Base-by-base conservation (phyloP, 495 filamentous ascomycete genomes). In the Penicillium atrosanguineum region DNA sequence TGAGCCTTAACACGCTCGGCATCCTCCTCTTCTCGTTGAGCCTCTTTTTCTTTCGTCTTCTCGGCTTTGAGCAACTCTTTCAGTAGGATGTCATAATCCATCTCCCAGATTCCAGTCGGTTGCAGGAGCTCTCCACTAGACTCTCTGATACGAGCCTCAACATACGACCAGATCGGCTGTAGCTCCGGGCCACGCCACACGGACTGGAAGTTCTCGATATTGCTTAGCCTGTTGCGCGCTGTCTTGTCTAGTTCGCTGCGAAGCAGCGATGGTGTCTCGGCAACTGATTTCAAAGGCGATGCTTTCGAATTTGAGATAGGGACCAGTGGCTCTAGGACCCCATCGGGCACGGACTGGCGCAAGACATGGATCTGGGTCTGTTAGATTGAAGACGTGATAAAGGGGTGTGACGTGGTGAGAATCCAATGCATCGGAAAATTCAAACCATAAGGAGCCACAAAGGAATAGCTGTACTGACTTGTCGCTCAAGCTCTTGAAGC, bases 401-500 rank as follows among this genome's bases (percentile, higher is more conserved):
- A 34, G 31, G 31, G 4, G 12, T 14, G 8, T 34, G 31, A 14
- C 11, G 12, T 31, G 28, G 12, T 34, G 31, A 14, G 11, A 12
- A 34, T 34, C 3, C 3, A 3, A 34, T 12, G 11, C 31, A 34
- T 14, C 1, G 11, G 4, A 12, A 8, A 4, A 12, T 14, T 34
- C 14, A 12, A 34, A 12, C 9, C 1, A 2, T 15, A 34, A 34
- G 14, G 31, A 14, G 31, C 12, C 31, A 14, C 31, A 12, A 34
- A 12, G 9, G 31, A 15, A 34, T 15, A 8, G 21, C 15, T 21
- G 39, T n/a, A 53, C 63, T 34, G 34, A 74, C 73, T 57, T 64
- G 72, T 21, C 62, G 49, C 45, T 77, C 74, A 3, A 77, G 52
- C 48, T 75, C 63, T 55, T 77, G 74, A 2, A 77, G 65, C 48